These are phyloP conservation scores for Citrullus colocynthis DNA, from an alignment of 306 rosid genomes.

Conservation along the genomic window DNA sequence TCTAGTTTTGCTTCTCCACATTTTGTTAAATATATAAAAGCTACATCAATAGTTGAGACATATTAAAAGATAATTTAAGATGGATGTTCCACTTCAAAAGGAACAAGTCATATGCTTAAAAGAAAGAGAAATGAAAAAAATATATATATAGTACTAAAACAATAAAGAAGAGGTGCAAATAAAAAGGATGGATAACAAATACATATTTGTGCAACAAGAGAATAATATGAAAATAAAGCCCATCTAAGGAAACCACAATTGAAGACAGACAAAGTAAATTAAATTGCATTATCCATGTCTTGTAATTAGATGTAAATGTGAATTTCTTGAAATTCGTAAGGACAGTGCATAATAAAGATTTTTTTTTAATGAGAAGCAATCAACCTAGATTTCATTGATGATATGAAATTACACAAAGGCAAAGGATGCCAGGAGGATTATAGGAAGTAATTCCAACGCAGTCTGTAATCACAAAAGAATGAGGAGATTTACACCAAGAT, in stretches of 20 bases:
- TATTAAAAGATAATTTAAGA: neutral
- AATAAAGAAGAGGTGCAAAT: neutral
- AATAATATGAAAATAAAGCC: neutral
- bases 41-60: conserved; percentile 18
- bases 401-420: too few species aligned
- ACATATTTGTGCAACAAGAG: neutral
- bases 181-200: neutral
- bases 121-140: neutral
- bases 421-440: too few species aligned
- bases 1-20: conserved; percentile 38
- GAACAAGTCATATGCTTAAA: neutral
- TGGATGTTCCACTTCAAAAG: neutral
- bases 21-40: conserved; percentile 43
- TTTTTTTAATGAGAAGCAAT: neutral
- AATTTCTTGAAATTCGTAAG: neutral
- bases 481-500: too few species aligned
- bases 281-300: neutral
- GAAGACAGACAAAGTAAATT: neutral
- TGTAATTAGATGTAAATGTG: neutral
- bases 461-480: too few species aligned
- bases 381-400: too few species aligned
- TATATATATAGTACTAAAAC: neutral
- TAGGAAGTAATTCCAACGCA: too few species aligned
- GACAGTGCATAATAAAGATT: neutral
- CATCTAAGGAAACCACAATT: neutral